phyloP scores from a whole-genome alignment of 495 filamentous ascomycete genomes.

The Penicillium bialowiezense region DNA sequence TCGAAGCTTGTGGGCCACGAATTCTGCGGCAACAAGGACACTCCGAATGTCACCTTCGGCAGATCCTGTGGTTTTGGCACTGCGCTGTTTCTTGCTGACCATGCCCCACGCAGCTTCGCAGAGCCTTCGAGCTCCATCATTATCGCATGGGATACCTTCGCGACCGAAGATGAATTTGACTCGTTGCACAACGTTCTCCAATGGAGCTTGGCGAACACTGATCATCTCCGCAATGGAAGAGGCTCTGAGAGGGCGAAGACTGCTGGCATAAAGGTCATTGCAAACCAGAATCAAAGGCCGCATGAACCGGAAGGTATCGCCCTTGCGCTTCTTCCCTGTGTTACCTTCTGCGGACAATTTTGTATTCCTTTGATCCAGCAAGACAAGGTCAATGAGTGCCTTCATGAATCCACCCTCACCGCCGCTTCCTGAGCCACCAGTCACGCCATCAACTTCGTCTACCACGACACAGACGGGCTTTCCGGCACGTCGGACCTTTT shows the following conservation, averaged over 20 bases:
- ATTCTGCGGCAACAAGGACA: slow-evolving; percentile 91
- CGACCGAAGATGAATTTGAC: slow-evolving; percentile 79
- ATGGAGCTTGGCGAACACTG: slow-evolving; percentile 82
- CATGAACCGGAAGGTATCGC: slow-evolving; percentile 79
- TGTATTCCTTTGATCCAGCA: slow-evolving; percentile 79
- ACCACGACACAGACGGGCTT: slow-evolving; percentile 90
- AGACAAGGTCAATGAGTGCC: slow-evolving; percentile 84
- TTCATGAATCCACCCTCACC: slow-evolving; percentile 90
- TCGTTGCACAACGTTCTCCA: slow-evolving; percentile 80
- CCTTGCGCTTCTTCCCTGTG: slow-evolving; percentile 58
- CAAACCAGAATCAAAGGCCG: slow-evolving; percentile 90
- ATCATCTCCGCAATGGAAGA: slow-evolving; percentile 83
- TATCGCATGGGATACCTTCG: slow-evolving; percentile 82
- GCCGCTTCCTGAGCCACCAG: slow-evolving; percentile 66
- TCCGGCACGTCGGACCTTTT: slow-evolving; percentile 68
- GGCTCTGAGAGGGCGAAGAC: slow-evolving; percentile 77
- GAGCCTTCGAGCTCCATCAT: slow-evolving; percentile 80
- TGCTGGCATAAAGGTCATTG: slow-evolving; percentile 95
- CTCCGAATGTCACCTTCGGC: slow-evolving; percentile 89
- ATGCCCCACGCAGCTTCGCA: slow-evolving; percentile 95
- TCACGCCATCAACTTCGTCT: slow-evolving; percentile 94
- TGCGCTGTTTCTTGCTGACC: slow-evolving; percentile 57
- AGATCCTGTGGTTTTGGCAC: slow-evolving; percentile 49
- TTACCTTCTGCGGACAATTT: slow-evolving; percentile 36
- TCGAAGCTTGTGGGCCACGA: slow-evolving; percentile 80